Evolutionary conservation across 805 yeast species (phyloP).

Genomic region (Torulaspora microellipsoides): DNA sequence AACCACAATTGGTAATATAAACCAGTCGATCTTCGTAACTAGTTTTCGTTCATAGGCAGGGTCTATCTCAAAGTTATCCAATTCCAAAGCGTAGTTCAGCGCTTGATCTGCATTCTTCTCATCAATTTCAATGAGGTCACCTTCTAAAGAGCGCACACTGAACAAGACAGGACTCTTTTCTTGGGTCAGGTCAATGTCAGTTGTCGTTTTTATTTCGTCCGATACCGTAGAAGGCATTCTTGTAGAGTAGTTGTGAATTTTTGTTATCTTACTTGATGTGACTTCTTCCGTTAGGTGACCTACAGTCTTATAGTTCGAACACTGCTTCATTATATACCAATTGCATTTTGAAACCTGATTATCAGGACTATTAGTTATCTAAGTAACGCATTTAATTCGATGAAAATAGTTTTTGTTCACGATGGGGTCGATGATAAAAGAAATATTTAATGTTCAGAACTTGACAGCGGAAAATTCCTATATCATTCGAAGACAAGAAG

Average conservation of each 20-base stretch:
- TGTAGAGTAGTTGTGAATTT: background rate
- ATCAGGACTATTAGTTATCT: background rate
- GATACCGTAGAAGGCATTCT: background rate
- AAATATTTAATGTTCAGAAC: background rate
- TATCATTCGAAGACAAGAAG: background rate
- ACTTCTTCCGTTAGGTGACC: background rate
- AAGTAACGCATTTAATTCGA: background rate
- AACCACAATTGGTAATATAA: conserved; percentile 46
- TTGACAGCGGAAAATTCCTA: background rate
- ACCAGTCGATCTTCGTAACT: conserved; percentile 41
- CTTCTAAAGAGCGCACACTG: conserved; percentile 7
- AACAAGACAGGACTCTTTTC: conserved; percentile 4
- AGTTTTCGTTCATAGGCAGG: conserved; percentile 33
- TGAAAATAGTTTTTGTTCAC: background rate
- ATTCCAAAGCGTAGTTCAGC: conserved; percentile 5
- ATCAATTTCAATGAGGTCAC: conserved; percentile 1
- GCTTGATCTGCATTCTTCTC: conserved; percentile 8
- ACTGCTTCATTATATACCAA: conserved; percentile 1
- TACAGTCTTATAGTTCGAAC: background rate
- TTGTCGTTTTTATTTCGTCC: background rate
- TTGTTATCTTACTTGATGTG: background rate
- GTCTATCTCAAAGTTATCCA: conserved; percentile 11
- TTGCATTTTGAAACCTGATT: background rate
- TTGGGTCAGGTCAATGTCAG: background rate
- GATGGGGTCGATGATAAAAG: background rate